A percentile compares a stretch with the other conserved stretches of the same genome.
These are phyloP conservation scores for Nicotiana otophora DNA, from an alignment of 257 asterid genomes.

Conservation along the genomic window DNA sequence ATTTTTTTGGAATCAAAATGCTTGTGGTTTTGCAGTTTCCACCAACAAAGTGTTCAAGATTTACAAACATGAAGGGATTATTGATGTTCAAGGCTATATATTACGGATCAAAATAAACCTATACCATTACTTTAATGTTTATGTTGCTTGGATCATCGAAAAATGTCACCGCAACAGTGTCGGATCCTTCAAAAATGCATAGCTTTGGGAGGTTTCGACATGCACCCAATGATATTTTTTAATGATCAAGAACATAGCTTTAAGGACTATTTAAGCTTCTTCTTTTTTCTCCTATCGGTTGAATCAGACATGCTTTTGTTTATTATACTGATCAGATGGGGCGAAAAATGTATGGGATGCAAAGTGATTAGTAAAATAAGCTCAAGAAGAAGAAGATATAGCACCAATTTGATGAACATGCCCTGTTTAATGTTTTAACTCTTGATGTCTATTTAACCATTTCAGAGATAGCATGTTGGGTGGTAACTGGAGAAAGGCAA, in stretches of 20 bases:
- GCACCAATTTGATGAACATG: not conserved
- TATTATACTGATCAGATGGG: not conserved
- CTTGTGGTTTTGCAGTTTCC: not conserved
- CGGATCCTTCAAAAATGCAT: not conserved
- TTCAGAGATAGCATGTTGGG: slow-evolving; percentile 57
- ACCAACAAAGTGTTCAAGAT: not conserved
- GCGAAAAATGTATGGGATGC: not conserved
- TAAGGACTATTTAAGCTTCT: not conserved
- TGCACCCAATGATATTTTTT: not conserved
- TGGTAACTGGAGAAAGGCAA: slow-evolving; percentile 52
- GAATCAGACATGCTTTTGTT: not conserved
- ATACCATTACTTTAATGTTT: not conserved
- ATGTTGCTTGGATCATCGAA: not conserved
- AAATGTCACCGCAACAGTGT: fast-evolving
- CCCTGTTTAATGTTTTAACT: not conserved
- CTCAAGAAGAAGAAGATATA: not conserved
- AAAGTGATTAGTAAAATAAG: not conserved
- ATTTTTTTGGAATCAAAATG: not conserved
- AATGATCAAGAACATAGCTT: not conserved
- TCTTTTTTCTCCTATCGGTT: not conserved
- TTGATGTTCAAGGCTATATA: not conserved
- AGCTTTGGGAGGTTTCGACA: not conserved
- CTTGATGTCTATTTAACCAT: not conserved
- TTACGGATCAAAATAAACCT: not conserved
- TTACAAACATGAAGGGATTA: not conserved